phyloP scores from a whole-genome alignment of 345 rosid genomes.

The Eucalyptus microcorys region DNA sequence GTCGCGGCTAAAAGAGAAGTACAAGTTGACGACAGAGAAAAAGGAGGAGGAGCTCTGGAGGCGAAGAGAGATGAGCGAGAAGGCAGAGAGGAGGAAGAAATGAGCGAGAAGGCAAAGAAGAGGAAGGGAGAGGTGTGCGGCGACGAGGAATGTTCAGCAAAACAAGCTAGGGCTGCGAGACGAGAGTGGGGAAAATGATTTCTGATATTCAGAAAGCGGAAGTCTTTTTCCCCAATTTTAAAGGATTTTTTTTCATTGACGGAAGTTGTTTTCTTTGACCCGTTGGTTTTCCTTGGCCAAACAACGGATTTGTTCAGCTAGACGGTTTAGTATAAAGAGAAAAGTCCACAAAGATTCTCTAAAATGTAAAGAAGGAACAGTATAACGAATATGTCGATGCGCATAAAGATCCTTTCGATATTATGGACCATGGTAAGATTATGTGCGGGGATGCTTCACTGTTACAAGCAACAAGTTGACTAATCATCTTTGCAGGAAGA shows the following conservation, averaged over 20 bases:
- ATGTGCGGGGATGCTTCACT: not conserved
- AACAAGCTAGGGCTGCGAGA: not conserved
- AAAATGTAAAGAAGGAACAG: not conserved
- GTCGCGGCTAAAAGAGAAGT: not conserved
- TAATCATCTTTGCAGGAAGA: not conserved
- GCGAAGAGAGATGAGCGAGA: conserved; percentile 45
- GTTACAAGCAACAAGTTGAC: not conserved
- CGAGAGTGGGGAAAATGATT: not conserved
- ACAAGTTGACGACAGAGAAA: not conserved
- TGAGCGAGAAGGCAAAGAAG: not conserved
- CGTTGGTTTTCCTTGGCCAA: not conserved
- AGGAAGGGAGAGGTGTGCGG: conserved; percentile 61
- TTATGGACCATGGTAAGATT: not conserved
- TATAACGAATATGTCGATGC: not conserved
- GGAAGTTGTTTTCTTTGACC: not conserved
- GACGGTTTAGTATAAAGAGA: not conserved
- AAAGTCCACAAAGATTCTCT: not conserved
- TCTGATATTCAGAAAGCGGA: not conserved
- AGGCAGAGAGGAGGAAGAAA: conserved; percentile 30
- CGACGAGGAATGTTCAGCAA: conserved; percentile 7
- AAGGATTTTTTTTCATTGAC: not conserved
- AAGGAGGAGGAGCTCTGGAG: conserved; percentile 33
- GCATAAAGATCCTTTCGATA: not conserved
- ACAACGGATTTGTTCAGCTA: not conserved
- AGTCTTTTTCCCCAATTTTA: not conserved